Percentiles rank a stretch among this genome's conserved stretches.
Conservation (phyloP, 2,329 filamentous ascomycete species). For the Pyrenophora tritici-repentis region DNA sequence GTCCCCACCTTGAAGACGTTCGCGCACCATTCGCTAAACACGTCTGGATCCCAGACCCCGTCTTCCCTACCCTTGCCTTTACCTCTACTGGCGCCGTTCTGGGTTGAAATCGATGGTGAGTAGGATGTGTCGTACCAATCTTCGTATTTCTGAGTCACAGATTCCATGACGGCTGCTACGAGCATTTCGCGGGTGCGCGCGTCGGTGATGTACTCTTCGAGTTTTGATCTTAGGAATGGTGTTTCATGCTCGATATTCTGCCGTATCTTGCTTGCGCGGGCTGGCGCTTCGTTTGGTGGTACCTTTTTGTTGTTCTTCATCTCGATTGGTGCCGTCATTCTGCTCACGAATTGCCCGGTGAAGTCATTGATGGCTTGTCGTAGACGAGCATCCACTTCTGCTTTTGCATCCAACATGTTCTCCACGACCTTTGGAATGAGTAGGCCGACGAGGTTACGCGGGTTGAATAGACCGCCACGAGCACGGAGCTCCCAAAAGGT, state of each 20-base stretch:
- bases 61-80: slow-evolving; percentile 62
- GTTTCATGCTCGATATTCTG: slow-evolving; percentile 63
- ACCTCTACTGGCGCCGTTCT: slow-evolving; percentile 25
- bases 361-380: slow-evolving; percentile 69
- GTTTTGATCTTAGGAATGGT: slow-evolving; percentile 58
- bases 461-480: slow-evolving; percentile 69
- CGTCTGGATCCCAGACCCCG: slow-evolving; percentile 67
- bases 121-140: slow-evolving; percentile 64
- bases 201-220: slow-evolving; percentile 69
- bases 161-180: slow-evolving; percentile 68
- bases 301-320: slow-evolving; percentile 33
- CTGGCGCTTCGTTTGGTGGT: slow-evolving; percentile 31
- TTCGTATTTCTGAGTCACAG: slow-evolving; percentile 66
- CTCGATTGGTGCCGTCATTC: slow-evolving; percentile 59
- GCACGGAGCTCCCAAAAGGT: slow-evolving; percentile 71
- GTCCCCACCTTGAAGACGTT: slow-evolving; percentile 62
- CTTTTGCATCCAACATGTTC: slow-evolving; percentile 74
- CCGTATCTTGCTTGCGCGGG: slow-evolving; percentile 53
- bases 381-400: slow-evolving; percentile 67
- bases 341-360: slow-evolving; percentile 61
- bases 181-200: slow-evolving; percentile 68
- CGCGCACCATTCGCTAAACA: slow-evolving; percentile 67
- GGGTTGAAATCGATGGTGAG: slow-evolving; percentile 23
- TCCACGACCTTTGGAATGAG: slow-evolving; percentile 69
- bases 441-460: slow-evolving; percentile 64